Base-by-base conservation (phyloP, 2,329 filamentous ascomycete genomes). In the Lomentospora prolificans region DNA sequence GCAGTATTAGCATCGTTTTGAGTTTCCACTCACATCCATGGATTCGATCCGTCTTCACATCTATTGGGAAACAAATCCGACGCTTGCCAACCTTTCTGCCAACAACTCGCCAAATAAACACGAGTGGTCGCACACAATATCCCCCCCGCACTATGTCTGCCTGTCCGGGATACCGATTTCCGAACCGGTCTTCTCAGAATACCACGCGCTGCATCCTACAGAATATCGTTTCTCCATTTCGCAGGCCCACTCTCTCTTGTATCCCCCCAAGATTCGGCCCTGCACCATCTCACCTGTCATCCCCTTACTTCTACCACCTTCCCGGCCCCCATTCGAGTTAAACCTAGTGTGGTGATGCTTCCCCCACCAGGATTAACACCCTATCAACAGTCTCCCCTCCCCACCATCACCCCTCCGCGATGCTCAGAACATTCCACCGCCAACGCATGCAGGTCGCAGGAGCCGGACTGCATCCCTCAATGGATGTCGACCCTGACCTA, bases 321-420 rank as follows among this genome's bases (percentile, higher is more conserved):
- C 24, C 44, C 22, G 10, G 44, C 17, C 17, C 19, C 17, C 44
- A 25, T 48, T 25, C 44, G 22, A 48, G 44, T 25, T 48, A 48
- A 27, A 48, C 44, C 44, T 46, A 46, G 41, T 46, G 17, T 24
- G 5, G 19, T 17, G 41, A 48, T 27, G 22, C 44, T 48, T 48
- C 44, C 44, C 36, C 44, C 44, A 25, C 44, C 44, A 22, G 44
- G 17, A n/a, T 9, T 48, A 19, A 19, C 17, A 48, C 6, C 44
- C 44, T 48, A 48, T 48, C 44, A 48, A 48, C 24, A 48, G 44
- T 48, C 17, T 48, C 44, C 44, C 44, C 44, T 48, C 44, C 44
- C 44, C 44, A 22, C 44, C 44, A 48, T 48, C 44, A 48, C 22
- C 44, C 44, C 22, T 46, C 10, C 17, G 22, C 22, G 19, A 19